A percentile compares a stretch with the other conserved stretches of the same genome.
phyloP scores from a whole-genome alignment of 805 yeast species.

The Ogataea zsoltii region DNA sequence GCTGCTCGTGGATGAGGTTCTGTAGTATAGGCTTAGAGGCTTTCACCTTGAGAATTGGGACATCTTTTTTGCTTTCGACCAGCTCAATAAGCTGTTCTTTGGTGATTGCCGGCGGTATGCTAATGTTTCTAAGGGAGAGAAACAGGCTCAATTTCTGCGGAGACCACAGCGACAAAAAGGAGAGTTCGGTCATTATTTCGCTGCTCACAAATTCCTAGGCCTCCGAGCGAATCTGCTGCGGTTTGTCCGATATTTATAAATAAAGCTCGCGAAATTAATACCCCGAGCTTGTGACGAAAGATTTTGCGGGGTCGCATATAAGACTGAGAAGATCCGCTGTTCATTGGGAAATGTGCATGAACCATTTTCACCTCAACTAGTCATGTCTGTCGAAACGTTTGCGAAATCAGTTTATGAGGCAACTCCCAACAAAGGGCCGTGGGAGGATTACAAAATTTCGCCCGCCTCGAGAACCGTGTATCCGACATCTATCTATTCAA shows the following conservation, averaged over 20 bases:
- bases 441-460: constrained; percentile 3
- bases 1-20: constrained; percentile 2
- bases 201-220: no score
- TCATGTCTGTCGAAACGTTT: constrained; percentile 1
- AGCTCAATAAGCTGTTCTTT: background rate
- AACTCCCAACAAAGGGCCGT: constrained; percentile 3
- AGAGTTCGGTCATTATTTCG: background rate
- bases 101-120: background rate
- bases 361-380: background rate
- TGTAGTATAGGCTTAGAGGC: background rate
- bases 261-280: background rate
- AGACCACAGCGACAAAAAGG: constrained; percentile 1
- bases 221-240: no score
- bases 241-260: background rate
- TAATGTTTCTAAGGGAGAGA: background rate
- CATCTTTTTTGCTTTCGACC: constrained; percentile 2
- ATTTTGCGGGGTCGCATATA: background rate
- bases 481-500: constrained; percentile 2
- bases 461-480: constrained; percentile 3
- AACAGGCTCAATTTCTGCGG: constrained; percentile 1
- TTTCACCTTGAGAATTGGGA: constrained; percentile 1
- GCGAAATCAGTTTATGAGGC: constrained; percentile 2
- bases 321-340: background rate
- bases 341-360: background rate
- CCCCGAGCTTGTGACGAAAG: background rate